Base-by-base conservation (phyloP, 495 filamentous ascomycete species). In the Melanomma pulvis-pyrius region DNA sequence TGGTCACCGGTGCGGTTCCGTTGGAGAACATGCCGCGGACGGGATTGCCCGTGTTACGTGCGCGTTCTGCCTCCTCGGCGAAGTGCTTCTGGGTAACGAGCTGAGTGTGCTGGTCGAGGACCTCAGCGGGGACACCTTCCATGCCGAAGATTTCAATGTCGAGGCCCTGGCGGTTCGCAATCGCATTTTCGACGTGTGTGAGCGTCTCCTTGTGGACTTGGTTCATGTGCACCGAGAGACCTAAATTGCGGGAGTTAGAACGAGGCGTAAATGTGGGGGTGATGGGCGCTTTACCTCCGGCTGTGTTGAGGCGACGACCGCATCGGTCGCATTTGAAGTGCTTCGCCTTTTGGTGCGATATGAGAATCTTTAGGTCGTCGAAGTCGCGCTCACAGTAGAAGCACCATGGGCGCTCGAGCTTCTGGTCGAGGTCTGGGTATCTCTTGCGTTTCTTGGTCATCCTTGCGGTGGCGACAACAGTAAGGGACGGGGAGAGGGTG, bases 321-420 rank as follows among this genome's bases (percentile, higher is more conserved):
- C 94, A 98, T 80, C 88, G 79, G 65, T 96, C 91, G 78, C 94
- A 98, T 75, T 96, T 96, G 84, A 96, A 98, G 76, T 98, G 94
- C 79, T 97, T 98, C 22, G 94, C 93, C 76, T 96, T 97, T 74
- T 98, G 96, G 79, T 98, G 94, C 55, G 89, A 89, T 65, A 97
- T 96, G 52, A 98, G 86, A 63, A 98, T 92, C 79, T 96, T 96
- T 13, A 97, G 77, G 77, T 98, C 94, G 74, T 97, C 93, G 70
- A 98, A 98, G 79, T 97, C 94, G 77, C 93, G 87, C 80, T 98
- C 94, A 80, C 94, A 98, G 79, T 98, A 98, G 78, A 97, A 98
- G 81, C 94, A 98, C 92, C 92, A 98, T 41, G 94, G 90, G 49
- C 93, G 88, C 60, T 82, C 82, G 29, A 98, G 82, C 53, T 96